Evolutionary conservation across 768 basidiomycete species (phyloP), one percentile per base, ranked within the genome.

Genomic region (Auricularia cornea): DNA sequence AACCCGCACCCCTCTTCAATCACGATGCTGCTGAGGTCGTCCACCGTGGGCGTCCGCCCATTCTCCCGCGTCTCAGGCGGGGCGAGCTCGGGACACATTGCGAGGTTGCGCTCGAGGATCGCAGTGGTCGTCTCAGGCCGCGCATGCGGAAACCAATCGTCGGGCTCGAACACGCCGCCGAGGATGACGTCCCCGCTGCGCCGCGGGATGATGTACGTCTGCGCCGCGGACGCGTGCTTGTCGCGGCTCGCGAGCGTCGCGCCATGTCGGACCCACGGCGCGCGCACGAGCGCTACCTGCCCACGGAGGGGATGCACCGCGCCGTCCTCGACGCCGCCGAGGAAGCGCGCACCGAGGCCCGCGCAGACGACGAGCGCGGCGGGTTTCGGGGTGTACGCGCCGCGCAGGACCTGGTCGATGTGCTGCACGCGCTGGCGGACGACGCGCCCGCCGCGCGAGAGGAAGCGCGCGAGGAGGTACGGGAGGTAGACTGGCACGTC

Each of bases 291-390:
- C 30, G 68, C 64, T 26, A 62, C 68, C 63, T 70, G 69, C 8
- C 69, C 69, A 29, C 69, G 62, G 51, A 70, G 66, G 18, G 69
- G 68, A 70, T 64, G 62, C 41, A 69, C 69, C 18, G 59, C 59
- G 60, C 74, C 74, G 65, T 83, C 82, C 64, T 81, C 80, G 26
- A 84, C 77, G 5, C 82, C 81, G 11, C 83, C 83, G 1, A 84
- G 74, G 8, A 74, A 72, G 1, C 80, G 75, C 18, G 83, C 81
- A 2, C 83, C 83, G 26, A 94, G 72, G 0, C 92, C 92, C 0
- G 83, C 79, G 67, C 90, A 92, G 11, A 88, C 82, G 4, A 94
- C 71, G 1, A 93, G 70, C 0, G 85, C 89, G 57, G 84, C 81
- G 0, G 71, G 70, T n/a, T 2, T 11, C 2, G 38, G 35, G 8